Percentiles rank a stretch among this genome's conserved stretches.
Evolutionary conservation across 2,329 filamentous ascomycete genomes (phyloP).

Genomic region (Thelonectria blattea): DNA sequence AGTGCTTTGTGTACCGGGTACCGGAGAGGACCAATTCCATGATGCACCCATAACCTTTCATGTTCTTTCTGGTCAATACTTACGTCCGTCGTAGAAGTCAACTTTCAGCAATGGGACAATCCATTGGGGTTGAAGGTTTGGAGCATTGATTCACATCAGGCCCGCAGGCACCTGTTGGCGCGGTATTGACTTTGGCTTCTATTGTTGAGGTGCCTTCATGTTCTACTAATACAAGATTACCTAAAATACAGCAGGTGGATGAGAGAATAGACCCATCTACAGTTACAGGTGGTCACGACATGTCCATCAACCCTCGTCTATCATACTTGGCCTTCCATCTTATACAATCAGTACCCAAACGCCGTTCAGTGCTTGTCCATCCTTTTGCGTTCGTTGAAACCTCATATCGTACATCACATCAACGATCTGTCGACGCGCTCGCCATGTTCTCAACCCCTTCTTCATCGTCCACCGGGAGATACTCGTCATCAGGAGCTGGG

Average conservation of each 20-base stretch:
- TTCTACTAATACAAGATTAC: not conserved
- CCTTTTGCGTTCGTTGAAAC: not conserved
- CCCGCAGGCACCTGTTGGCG: too few relatives aligned
- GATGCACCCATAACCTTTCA: too few relatives aligned
- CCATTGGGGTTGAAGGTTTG: too few relatives aligned
- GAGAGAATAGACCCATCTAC: not conserved
- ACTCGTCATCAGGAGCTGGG: constrained; percentile 9
- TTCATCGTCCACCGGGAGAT: not conserved
- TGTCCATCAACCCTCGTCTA: not conserved
- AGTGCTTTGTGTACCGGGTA: too few relatives aligned
- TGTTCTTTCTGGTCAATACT: too few relatives aligned
- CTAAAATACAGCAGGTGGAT: not conserved
- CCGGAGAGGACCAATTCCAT: too few relatives aligned
- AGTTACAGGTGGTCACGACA: not conserved
- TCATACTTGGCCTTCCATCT: not conserved
- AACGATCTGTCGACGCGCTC: not conserved
- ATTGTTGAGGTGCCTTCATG: not conserved
- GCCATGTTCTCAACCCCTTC: not conserved
- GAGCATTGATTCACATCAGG: too few relatives aligned
- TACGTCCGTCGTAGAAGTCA: too few relatives aligned
- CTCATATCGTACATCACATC: not conserved
- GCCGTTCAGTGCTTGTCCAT: constrained; percentile 2
- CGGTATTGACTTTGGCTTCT: too few relatives aligned
- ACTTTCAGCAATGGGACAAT: too few relatives aligned
- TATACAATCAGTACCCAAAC: constrained; percentile 4